These are phyloP conservation scores for Verticillium nonalfalfae DNA, from an alignment of 2,329 filamentous ascomycete genomes.

Conservation along the genomic window DNA sequence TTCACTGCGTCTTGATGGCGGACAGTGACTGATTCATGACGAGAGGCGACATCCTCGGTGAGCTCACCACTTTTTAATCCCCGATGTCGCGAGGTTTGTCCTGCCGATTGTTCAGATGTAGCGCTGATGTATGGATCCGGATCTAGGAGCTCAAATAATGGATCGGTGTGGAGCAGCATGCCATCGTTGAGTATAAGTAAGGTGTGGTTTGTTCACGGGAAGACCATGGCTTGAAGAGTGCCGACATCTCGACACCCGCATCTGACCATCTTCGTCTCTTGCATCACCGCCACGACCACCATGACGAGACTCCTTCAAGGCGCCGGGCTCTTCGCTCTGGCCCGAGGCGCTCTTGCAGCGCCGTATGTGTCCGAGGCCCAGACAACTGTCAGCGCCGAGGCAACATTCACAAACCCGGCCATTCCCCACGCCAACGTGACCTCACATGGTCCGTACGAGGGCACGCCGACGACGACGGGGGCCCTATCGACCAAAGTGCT, in stretches of 20 bases:
- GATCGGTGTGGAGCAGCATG: neutral
- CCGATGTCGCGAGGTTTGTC: neutral
- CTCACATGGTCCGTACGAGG: slow-evolving; percentile 63
- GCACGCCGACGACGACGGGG: slow-evolving; percentile 61
- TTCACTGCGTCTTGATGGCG: neutral
- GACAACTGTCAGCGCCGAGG: slow-evolving; percentile 25
- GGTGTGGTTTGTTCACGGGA: neutral
- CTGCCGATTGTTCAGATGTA: neutral
- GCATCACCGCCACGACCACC: neutral
- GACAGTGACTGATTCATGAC: neutral
- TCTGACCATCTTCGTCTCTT: neutral
- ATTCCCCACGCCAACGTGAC: slow-evolving; percentile 49
- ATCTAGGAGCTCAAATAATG: no score
- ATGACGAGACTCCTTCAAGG: neutral
- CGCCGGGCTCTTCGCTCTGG: slow-evolving; percentile 13
- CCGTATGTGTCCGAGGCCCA: slow-evolving; percentile 26
- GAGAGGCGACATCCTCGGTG: neutral
- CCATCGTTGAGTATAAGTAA: neutral
- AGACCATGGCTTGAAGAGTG: neutral
- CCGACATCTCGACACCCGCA: neutral
- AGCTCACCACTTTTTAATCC: neutral
- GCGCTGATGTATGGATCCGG: neutral
- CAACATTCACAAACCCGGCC: slow-evolving; percentile 15
- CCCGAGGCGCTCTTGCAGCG: slow-evolving; percentile 16
- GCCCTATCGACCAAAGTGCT: slow-evolving; percentile 54